These are phyloP conservation scores for Aspergillus terreus DNA, from an alignment of 2,329 filamentous ascomycete genomes.

Conservation along the genomic window DNA sequence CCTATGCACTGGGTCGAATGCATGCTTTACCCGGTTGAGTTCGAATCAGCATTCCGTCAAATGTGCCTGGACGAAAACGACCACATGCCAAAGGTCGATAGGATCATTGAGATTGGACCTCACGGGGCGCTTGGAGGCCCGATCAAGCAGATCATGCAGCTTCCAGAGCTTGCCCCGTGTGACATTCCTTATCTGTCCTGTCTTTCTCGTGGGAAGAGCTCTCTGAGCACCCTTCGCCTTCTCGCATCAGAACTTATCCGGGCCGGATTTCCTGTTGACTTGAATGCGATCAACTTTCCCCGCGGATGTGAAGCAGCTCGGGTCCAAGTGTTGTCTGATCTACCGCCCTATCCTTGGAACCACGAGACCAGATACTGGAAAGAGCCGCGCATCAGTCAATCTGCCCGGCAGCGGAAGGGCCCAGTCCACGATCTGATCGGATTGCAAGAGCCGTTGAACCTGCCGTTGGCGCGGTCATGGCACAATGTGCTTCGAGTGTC, in stretches of 20 bases:
- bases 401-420: background rate
- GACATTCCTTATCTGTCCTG: background rate
- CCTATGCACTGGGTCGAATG: background rate
- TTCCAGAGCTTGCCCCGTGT: background rate
- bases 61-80: background rate
- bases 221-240: background rate
- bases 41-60: background rate
- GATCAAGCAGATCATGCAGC: background rate
- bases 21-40: constrained; percentile 1
- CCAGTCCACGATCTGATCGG: background rate
- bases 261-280: background rate
- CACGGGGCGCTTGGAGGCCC: background rate
- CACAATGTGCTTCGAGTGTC: too few relatives aligned
- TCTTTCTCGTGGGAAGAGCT: background rate
- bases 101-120: background rate
- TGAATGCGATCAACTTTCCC: background rate
- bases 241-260: background rate
- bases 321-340: background rate
- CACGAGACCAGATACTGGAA: background rate
- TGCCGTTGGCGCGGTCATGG: too few relatives aligned
- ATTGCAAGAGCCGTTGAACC: too few relatives aligned
- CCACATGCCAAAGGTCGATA: background rate
- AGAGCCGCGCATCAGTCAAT: background rate
- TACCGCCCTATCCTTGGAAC: background rate
- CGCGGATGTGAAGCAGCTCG: background rate